Evolutionary conservation across 176 grass and related monocot genomes (phyloP).

Genomic region (Carex littledalei): DNA sequence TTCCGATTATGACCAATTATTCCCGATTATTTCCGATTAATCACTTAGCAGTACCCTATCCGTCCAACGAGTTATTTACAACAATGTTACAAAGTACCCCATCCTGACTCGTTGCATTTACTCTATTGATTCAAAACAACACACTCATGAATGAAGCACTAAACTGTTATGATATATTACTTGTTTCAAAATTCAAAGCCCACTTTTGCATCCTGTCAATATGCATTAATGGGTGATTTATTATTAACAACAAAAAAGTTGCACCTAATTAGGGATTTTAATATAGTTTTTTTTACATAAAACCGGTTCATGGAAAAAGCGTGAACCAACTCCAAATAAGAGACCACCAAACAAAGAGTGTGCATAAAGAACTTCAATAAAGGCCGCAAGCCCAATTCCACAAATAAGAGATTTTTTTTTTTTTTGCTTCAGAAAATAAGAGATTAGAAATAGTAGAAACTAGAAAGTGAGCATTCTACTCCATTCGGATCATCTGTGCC

Average conservation of each 20-base stretch:
- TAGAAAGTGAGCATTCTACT: not conserved
- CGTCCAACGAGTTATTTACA: no score
- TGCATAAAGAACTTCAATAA: constrained; percentile 2
- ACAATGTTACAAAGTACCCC: no score
- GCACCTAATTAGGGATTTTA: not conserved
- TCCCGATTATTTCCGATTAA: no score
- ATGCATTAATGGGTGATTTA: not conserved
- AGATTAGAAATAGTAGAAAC: no score
- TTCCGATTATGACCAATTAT: no score
- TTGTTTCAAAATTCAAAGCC: no score
- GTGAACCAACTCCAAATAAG: not conserved
- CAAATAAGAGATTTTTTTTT: not conserved
- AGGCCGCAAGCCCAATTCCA: not conserved
- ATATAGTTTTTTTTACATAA: not conserved
- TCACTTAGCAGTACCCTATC: no score
- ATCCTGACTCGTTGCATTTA: not conserved
- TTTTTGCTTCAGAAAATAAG: no score
- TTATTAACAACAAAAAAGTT: not conserved
- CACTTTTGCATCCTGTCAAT: not conserved
- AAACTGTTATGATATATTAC: not conserved
- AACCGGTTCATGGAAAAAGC: constrained; percentile 14
- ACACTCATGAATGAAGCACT: not conserved
- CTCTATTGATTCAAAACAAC: not conserved
- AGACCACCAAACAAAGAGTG: not conserved
- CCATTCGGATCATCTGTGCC: not conserved